phyloP scores from a whole-genome alignment of 2,329 filamentous ascomycete species.

The Fusarium avenaceum region DNA sequence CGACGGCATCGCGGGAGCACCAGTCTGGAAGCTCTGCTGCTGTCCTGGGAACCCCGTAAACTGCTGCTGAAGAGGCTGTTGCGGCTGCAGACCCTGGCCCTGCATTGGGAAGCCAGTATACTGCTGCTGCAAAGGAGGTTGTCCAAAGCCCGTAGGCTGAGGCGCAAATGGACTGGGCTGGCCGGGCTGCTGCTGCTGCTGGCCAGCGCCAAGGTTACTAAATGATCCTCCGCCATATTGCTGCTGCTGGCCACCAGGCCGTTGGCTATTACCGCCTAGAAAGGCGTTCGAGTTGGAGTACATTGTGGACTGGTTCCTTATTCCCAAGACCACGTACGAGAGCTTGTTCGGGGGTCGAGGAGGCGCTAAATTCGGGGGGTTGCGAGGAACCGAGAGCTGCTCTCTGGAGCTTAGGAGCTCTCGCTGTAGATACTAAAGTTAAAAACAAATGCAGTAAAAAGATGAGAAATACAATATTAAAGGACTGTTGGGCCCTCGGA shows the following conservation, averaged over 20 bases:
- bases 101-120: constrained; percentile 73
- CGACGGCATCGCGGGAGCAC: constrained; percentile 70
- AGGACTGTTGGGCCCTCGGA: constrained; percentile 30
- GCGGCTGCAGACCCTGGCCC: constrained; percentile 65
- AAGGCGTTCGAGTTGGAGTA: constrained; percentile 92
- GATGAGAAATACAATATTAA: constrained; percentile 41
- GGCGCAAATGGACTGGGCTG: constrained; percentile 68
- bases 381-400: constrained; percentile 17
- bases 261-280: constrained; percentile 81
- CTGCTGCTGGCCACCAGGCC: constrained; percentile 71
- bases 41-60: constrained; percentile 73
- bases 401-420: constrained; percentile 30
- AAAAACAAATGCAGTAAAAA: constrained; percentile 29
- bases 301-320: constrained; percentile 66
- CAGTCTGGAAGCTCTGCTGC: constrained; percentile 72
- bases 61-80: constrained; percentile 74
- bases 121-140: constrained; percentile 66
- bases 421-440: not conserved
- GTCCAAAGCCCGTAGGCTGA: constrained; percentile 72
- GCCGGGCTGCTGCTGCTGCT: constrained; percentile 61
- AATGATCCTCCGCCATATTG: constrained; percentile 64
- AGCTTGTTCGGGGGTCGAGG: constrained; percentile 35
- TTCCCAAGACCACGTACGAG: constrained; percentile 30
- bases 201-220: constrained; percentile 57
- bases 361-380: constrained; percentile 40